Evolutionary conservation across 2,329 filamentous ascomycete genomes (phyloP), one percentile per base, ranked within the genome.

Genomic region (Hawksworthiomyces lignivorus): DNA sequence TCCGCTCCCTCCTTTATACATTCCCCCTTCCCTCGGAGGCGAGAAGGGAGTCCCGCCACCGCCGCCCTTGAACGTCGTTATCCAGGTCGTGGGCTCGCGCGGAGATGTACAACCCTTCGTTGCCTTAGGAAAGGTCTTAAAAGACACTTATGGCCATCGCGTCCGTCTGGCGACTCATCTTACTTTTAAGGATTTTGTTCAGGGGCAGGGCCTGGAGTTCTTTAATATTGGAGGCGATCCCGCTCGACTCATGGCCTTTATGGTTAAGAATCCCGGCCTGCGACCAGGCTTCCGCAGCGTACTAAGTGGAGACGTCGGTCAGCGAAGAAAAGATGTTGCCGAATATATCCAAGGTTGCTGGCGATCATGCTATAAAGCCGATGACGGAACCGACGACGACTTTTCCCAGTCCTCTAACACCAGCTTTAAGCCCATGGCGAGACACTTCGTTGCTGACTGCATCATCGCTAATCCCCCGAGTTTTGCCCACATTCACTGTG

Each of bases 261-360:
- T 92, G 87, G 86, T 92, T 36, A 89, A 88, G 61, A 84, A 92
- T 51, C 86, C 87, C 0, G 85, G 87, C 0, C 67, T 94, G 24
- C 87, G 94, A 81, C 87, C 87, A 2, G 82, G 83, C 1, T 76
- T 90, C 46, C 80, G 88, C 34, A 80, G 83, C 1, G 27, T 29
- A 7, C 5, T 29, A 5, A 14, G 12, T n/a, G 27, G 27, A 7
- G 27, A 29, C 15, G 15, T 29, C 27, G 27, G 27, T n/a, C 7
- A 29, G 27, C 27, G 12, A 29, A 29, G 27, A 29, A 29, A 14
- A 29, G 6, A 29, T 14, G 27, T 29, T 14, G 27, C 27, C 27
- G 27, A 29, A 14, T 29, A 29, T n/a, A 29, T 29, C 12, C 27
- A 29, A 14, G 27, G 27, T n/a, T 29, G 27, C 27, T 29, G 27